These are phyloP conservation scores for Mesembryanthemum crystallinum DNA, from an alignment of 148 eudicot species.

Conservation along the genomic window DNA sequence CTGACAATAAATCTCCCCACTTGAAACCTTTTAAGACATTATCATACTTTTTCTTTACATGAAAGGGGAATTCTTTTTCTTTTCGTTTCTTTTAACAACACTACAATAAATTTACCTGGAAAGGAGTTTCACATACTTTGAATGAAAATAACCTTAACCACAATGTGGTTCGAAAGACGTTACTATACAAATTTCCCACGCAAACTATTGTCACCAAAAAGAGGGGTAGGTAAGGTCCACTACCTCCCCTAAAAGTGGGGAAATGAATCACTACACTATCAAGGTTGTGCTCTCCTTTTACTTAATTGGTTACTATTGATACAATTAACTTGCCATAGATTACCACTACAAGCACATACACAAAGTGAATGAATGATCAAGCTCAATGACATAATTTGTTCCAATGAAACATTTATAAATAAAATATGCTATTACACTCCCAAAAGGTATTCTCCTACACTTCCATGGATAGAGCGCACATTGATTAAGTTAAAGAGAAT, in stretches of 20 bases:
- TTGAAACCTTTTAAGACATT: background rate
- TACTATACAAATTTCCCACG: background rate
- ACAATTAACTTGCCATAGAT: too few relatives aligned
- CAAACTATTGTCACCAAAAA: background rate
- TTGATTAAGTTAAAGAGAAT: too few relatives aligned
- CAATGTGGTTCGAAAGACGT: background rate
- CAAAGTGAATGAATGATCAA: too few relatives aligned
- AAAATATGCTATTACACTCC: too few relatives aligned
- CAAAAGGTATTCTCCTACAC: too few relatives aligned
- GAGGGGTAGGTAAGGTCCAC: background rate
- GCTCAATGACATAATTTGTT: too few relatives aligned
- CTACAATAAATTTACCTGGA: background rate
- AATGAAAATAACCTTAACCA: background rate
- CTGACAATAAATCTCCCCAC: background rate
- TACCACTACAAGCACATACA: too few relatives aligned
- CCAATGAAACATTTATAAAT: background rate
- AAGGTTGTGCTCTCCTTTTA: background rate
- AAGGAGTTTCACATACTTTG: background rate
- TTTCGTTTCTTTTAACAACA: background rate
- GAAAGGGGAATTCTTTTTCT: background rate
- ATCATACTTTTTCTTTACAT: background rate
- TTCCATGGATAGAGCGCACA: too few relatives aligned
- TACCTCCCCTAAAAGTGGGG: constrained; percentile 12
- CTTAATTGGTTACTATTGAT: background rate
- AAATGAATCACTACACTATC: constrained; percentile 26